Percentiles rank a stretch among this genome's conserved stretches.
Conservation (phyloP, 1,284 basidiomycete species). For the Rhodotorula glutinis region DNA sequence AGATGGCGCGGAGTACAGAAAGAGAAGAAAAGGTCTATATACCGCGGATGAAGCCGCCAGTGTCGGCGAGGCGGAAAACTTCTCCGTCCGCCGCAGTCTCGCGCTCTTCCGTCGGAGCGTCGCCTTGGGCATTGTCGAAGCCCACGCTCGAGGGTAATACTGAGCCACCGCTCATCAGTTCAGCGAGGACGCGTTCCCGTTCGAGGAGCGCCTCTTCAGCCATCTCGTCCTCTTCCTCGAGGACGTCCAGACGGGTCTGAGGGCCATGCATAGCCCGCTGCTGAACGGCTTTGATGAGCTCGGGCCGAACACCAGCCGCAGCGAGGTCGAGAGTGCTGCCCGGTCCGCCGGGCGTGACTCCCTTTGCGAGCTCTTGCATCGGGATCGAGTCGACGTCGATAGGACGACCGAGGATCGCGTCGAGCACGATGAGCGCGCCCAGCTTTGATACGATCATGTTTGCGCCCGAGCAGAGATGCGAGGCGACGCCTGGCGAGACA, state of each 20-base stretch:
- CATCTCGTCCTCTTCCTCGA: conserved; percentile 28
- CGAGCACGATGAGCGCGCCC: conserved; percentile 68
- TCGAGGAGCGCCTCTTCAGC: conserved; percentile 14
- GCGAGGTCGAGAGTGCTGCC: conserved; percentile 35
- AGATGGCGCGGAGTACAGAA: neutral
- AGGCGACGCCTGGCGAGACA: conserved; percentile 43
- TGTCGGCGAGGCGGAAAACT: conserved; percentile 11
- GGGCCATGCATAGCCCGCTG: neutral
- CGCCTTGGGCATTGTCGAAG: conserved; percentile 5
- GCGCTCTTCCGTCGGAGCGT: conserved; percentile 9
- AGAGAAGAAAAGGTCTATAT: neutral
- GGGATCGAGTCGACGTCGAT: conserved; percentile 52
- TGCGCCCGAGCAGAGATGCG: conserved; percentile 41
- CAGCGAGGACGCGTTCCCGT: conserved; percentile 15
- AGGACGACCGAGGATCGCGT: conserved; percentile 59
- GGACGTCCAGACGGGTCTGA: neutral
- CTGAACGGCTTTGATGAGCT: conserved; percentile 13
- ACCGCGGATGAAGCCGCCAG: conserved; percentile 12
- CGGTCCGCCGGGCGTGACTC: conserved; percentile 22
- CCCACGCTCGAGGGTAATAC: neutral
- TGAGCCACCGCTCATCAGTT: conserved; percentile 7
- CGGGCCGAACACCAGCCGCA: conserved; percentile 19
- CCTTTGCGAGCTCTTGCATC: conserved; percentile 23
- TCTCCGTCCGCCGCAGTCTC: conserved; percentile 3
- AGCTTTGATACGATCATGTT: conserved; percentile 47